Conservation (phyloP, 2,329 filamentous ascomycete species). For the Xylaria sp. region DNA sequence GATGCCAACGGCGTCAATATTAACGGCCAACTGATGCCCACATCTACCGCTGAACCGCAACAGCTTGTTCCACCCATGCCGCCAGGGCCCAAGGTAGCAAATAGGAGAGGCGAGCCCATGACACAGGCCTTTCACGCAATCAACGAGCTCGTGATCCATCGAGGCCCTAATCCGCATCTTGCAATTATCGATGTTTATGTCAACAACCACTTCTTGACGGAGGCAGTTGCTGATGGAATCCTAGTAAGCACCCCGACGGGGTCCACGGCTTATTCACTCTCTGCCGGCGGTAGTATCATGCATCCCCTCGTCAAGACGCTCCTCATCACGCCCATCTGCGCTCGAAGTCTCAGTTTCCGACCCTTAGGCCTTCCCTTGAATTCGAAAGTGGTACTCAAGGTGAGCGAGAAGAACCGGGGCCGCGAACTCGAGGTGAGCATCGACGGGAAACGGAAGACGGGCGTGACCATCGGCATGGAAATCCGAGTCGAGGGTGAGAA, state of each 20-base stretch:
- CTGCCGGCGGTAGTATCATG: slow-evolving; percentile 85
- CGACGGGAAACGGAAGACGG: slow-evolving; percentile 65
- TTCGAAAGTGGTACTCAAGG: slow-evolving; percentile 72
- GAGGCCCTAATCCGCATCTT: slow-evolving; percentile 83
- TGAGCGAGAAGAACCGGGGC: slow-evolving; percentile 75
- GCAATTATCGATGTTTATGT: slow-evolving; percentile 89
- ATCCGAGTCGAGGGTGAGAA: slow-evolving; percentile 84
- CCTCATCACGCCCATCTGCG: slow-evolving; percentile 89
- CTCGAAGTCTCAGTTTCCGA: slow-evolving; percentile 84
- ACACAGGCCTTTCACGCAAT: slow-evolving; percentile 61
- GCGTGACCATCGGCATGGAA: slow-evolving; percentile 71
- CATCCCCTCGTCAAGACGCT: slow-evolving; percentile 87
- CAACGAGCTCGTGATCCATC: slow-evolving; percentile 92
- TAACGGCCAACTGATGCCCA: slow-evolving; percentile 46
- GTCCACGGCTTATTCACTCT: slow-evolving; percentile 92
- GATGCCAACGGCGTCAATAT: slow-evolving; percentile 60
- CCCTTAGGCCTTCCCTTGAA: slow-evolving; percentile 84
- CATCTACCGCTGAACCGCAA: slow-evolving; percentile 41
- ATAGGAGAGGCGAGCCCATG: slow-evolving; percentile 12
- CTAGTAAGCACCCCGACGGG: slow-evolving; percentile 91
- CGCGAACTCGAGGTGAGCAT: slow-evolving; percentile 74
- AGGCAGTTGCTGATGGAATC: slow-evolving; percentile 92
- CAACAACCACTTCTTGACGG: slow-evolving; percentile 82
- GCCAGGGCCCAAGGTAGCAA: slow-evolving; percentile 5
- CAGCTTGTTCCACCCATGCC: slow-evolving; percentile 32